Percentiles rank a stretch among this genome's conserved stretches.
Conservation (phyloP, 1,284 basidiomycete genomes). For the Ceratobasidium papillatum region DNA sequence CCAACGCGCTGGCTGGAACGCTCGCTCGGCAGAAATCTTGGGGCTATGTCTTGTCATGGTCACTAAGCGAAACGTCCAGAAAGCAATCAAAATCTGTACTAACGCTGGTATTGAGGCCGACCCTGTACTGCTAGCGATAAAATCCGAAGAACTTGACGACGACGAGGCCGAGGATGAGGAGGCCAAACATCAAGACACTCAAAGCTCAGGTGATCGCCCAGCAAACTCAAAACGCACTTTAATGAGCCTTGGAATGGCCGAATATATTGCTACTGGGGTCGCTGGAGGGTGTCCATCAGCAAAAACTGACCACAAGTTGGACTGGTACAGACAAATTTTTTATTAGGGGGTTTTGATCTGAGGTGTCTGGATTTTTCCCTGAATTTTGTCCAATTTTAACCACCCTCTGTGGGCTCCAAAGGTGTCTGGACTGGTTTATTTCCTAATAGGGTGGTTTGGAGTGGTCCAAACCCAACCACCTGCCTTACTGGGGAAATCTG, state of each 20-base stretch:
- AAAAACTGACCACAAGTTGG: no score
- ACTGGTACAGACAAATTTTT: no score
- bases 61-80: neutral
- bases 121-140: neutral
- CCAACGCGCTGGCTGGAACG: neutral
- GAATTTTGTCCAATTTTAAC: no score
- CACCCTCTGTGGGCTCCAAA: no score
- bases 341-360: no score
- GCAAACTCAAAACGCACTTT: neutral
- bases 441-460: no score
- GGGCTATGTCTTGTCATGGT: neutral
- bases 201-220: neutral
- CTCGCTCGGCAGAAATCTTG: neutral
- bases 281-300: neutral
- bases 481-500: no score
- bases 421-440: no score
- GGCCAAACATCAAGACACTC: neutral
- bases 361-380: no score
- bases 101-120: neutral
- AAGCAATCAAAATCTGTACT: neutral
- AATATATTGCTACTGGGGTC: slow-evolving; percentile 3
- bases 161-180: neutral
- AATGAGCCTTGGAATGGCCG: slow-evolving; percentile 12
- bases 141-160: neutral
- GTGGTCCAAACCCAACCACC: no score